Evolutionary conservation across 805 yeast genomes (phyloP).

Genomic region (Cephaloascus fragrans): DNA sequence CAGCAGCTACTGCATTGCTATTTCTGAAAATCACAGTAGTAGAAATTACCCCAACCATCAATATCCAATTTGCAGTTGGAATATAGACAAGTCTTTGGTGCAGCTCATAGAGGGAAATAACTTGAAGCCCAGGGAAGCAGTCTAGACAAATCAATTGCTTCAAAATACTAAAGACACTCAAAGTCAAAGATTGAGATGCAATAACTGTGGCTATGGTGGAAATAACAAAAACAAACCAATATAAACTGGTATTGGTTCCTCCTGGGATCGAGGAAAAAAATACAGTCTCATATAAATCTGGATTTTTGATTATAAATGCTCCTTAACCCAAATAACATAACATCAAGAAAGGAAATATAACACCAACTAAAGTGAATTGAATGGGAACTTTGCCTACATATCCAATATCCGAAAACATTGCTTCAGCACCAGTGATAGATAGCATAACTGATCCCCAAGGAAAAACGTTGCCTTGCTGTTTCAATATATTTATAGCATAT

Average conservation of each 20-base stretch:
- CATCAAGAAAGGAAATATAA: conserved; percentile 42
- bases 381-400: conserved; percentile 43
- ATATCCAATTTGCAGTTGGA: conserved; percentile 37
- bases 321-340: conserved; percentile 51
- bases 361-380: conserved; percentile 31
- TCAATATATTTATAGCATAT: conserved; percentile 36
- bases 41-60: conserved; percentile 41
- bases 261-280: conserved; percentile 46
- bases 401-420: conserved; percentile 57
- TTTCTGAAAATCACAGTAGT: conserved; percentile 45
- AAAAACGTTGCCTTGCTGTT: conserved; percentile 26
- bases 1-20: conserved; percentile 42
- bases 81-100: conserved; percentile 43
- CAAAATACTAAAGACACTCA: conserved; percentile 44
- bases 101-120: conserved; percentile 32
- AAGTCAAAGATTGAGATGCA: conserved; percentile 51
- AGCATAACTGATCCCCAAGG: conserved; percentile 42
- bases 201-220: conserved; percentile 47
- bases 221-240: conserved; percentile 41
- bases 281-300: conserved; percentile 27
- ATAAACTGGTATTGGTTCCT: conserved; percentile 27
- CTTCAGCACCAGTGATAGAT: conserved; percentile 50
- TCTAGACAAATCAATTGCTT: conserved; percentile 43
- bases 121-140: conserved; percentile 40
- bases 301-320: conserved; percentile 33